Percentiles rank a stretch among this genome's conserved stretches.
These are phyloP conservation scores for Solanum hybrid DNA, from an alignment of 305 asterid genomes.

Conservation along the genomic window DNA sequence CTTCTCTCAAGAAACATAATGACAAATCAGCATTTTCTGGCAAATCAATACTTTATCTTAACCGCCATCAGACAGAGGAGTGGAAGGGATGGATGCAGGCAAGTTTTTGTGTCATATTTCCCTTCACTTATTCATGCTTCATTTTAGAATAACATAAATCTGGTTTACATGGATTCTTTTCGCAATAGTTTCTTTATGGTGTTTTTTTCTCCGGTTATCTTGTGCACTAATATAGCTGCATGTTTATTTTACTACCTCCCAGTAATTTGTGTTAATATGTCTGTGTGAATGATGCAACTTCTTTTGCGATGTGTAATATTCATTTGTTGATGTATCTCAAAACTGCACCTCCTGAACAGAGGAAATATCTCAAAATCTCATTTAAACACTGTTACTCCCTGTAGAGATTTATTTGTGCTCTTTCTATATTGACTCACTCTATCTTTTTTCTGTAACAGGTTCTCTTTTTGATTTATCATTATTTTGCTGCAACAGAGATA, in stretches of 20 bases:
- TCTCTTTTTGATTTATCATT: conserved; percentile 91
- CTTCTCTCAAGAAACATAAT: conserved; percentile 79
- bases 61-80: conserved; percentile 97
- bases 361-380: neutral
- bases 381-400: neutral
- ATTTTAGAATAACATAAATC: neutral
- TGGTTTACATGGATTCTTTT: neutral
- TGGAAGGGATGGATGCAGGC: conserved; percentile 99
- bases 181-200: neutral
- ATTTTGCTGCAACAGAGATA: conserved; percentile 94
- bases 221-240: neutral
- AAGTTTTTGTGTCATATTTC: conserved; percentile 17
- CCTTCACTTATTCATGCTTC: neutral
- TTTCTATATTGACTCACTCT: neutral
- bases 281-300: neutral
- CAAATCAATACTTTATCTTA: conserved; percentile 73
- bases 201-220: neutral
- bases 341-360: neutral
- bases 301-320: neutral
- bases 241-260: neutral
- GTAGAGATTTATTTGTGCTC: neutral
- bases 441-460: conserved; percentile 37
- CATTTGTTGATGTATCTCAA: neutral
- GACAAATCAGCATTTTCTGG: conserved; percentile 88
- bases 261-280: neutral